Evolutionary conservation across 108 stramenopile genomes (phyloP).

Genomic region (Conticribra guillardii): DNA sequence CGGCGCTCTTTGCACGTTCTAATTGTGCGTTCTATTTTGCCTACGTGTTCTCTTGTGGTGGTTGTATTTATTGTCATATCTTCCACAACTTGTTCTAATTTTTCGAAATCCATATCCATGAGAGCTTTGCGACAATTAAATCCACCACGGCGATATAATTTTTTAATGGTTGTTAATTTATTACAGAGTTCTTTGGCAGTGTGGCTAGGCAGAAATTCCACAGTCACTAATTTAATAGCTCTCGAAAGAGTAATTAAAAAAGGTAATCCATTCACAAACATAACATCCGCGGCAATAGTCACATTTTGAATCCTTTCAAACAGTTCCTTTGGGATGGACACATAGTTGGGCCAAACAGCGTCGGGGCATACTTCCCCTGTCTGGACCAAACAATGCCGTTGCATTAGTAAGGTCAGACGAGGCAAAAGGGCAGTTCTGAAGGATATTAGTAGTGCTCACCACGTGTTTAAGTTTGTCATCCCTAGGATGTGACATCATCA

Average conservation of each 20-base stretch:
- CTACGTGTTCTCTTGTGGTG: slow-evolving; percentile 28
- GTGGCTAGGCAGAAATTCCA: no score
- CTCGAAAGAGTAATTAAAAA: slow-evolving; percentile 40
- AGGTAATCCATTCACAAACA: slow-evolving; percentile 46
- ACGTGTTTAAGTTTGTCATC: slow-evolving; percentile 11
- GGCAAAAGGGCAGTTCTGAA: slow-evolving; percentile 29
- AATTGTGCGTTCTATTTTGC: slow-evolving; percentile 15
- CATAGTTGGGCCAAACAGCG: slow-evolving; percentile 15
- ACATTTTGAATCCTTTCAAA: slow-evolving; percentile 20
- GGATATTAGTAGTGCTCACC: slow-evolving; percentile 9
- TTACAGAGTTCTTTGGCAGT: slow-evolving; percentile 2
- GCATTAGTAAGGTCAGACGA: slow-evolving; percentile 16
- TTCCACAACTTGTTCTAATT: background rate
- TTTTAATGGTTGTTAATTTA: background rate
- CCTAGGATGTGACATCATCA: slow-evolving; percentile 11
- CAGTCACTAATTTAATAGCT: slow-evolving; percentile 41
- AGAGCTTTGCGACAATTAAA: slow-evolving; percentile 12
- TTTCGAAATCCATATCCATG: slow-evolving; percentile 21
- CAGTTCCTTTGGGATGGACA: slow-evolving; percentile 19
- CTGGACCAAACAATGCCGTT: slow-evolving; percentile 29
- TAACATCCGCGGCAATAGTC: slow-evolving; percentile 28
- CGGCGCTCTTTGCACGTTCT: slow-evolving; percentile 14
- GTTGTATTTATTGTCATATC: slow-evolving; percentile 20
- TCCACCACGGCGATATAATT: background rate
- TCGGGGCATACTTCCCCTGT: slow-evolving; percentile 19